Evolutionary conservation across 352 stramenopile species (phyloP).

Genomic region (Phytophthora melonis): DNA sequence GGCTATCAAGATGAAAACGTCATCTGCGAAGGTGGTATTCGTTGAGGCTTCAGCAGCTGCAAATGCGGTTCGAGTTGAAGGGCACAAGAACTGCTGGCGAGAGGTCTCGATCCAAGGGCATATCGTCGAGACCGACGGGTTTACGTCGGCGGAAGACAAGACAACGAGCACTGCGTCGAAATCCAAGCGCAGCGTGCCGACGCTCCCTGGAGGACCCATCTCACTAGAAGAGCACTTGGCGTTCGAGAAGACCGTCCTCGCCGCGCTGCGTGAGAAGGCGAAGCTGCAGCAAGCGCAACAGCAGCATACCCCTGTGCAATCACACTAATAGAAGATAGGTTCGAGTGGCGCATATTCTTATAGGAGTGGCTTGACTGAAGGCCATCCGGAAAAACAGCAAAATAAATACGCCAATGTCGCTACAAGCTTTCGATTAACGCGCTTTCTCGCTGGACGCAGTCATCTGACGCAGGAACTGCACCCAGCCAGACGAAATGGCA

Average conservation of each 20-base stretch:
- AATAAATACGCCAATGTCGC: conserved; percentile 26
- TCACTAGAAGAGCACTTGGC: conserved; percentile 60
- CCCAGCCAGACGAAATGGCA: conserved; percentile 77
- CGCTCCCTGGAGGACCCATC: conserved; percentile 56
- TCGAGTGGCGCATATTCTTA: conserved; percentile 27
- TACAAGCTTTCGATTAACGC: conserved; percentile 33
- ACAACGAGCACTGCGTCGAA: conserved; percentile 13
- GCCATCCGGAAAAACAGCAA: conserved; percentile 14
- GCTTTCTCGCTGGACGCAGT: conserved; percentile 53
- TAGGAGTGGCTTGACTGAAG: conserved; percentile 16
- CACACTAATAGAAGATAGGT: conserved; percentile 28
- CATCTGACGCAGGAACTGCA: conserved; percentile 71
- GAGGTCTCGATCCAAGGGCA: conserved; percentile 80
- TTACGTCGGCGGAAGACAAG: conserved; percentile 35
- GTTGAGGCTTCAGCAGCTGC: conserved; percentile 52
- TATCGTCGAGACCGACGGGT: conserved; percentile 68
- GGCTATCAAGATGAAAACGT: conserved; percentile 72
- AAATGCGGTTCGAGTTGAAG: conserved; percentile 72
- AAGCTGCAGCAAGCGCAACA: conserved; percentile 43
- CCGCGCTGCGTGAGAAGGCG: conserved; percentile 52
- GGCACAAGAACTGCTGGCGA: conserved; percentile 72
- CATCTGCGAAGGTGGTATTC: conserved; percentile 78
- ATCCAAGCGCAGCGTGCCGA: conserved; percentile 28
- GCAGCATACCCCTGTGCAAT: conserved; percentile 21
- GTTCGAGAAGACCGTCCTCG: conserved; percentile 66